Base-by-base conservation (phyloP, 169 alveolate species). In the Babesia ovata region DNA sequence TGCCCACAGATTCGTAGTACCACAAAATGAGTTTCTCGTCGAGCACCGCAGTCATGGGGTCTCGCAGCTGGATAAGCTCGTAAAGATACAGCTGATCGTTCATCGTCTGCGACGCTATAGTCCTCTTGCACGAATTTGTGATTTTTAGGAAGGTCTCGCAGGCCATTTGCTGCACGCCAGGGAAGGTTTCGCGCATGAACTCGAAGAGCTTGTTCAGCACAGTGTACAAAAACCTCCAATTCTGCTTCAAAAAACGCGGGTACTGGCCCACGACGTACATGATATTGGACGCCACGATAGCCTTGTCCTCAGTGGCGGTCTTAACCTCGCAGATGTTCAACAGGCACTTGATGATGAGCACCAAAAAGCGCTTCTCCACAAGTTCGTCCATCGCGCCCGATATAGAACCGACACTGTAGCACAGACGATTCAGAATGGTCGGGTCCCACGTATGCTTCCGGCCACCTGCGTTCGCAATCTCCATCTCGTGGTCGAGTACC, bases 201-300 rank as follows among this genome's bases (percentile, higher is more conserved):
- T 98, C 99, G 85, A 98, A 97, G 50, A 98, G 93, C 88, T 98
- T 98, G 87, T 95, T 95, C 59, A 98, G 91, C 36, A 98, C 99
- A 4, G 99, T 97, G 86, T 95, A 95, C 65, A 98, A 88, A 89
- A 97, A 97, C 70, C 96, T 92, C 99, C 99, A 97, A 91, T 97
- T 98, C 13, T 94, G 89, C 82, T 93, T 93, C 70, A 98, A 90
- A 87, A 98, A 98, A 60, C 98, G 91, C 3, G 99, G 99, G 90
- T 98, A 98, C 81, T 98, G 98, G 13, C 99, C 99, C 7, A 98
- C 99, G 28, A 98, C 99, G 87, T 98, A 97, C 99, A 97, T 98
- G 71, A 98, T 97, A 86, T 96, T 93, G 6, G 99, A 95, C 44
- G 98, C 98, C 61, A 91, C 87, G 48, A 98, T 95, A n/a, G 99